These are phyloP conservation scores for Neurospora pannonica DNA, from an alignment of 495 filamentous ascomycete species.

Conservation along the genomic window DNA sequence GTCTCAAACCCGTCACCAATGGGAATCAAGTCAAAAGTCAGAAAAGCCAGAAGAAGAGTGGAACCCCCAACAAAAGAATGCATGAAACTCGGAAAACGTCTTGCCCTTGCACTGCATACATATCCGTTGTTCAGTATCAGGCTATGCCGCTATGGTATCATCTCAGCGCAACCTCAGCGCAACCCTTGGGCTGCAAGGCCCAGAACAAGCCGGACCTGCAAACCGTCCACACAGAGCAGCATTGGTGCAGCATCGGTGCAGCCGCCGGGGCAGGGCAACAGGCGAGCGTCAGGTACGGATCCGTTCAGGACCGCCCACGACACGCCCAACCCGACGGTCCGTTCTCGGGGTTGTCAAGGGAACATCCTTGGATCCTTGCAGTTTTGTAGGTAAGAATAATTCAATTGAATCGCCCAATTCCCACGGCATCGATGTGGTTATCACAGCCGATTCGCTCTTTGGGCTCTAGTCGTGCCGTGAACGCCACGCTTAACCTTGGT, in stretches of 20 bases:
- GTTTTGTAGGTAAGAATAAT: conserved; percentile 8
- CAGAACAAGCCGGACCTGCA: neutral
- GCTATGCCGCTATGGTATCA: neutral
- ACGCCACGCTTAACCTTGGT: neutral
- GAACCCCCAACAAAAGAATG: neutral
- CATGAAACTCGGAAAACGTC: neutral
- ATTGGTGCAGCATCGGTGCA: neutral
- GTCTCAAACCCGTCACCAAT: neutral
- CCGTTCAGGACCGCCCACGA: neutral
- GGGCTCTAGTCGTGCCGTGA: neutral
- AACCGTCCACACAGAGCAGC: neutral
- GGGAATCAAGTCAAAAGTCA: neutral
- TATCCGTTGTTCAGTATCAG: neutral
- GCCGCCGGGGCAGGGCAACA: neutral
- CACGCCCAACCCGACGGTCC: neutral
- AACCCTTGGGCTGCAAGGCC: neutral
- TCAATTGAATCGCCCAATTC: conserved; percentile 10
- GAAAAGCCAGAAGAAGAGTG: neutral
- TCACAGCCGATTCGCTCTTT: conserved; percentile 7
- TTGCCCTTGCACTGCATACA: neutral
- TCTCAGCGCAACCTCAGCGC: neutral
- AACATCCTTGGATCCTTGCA: neutral
- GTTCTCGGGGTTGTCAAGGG: neutral
- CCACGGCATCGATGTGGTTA: neutral
- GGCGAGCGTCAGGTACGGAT: neutral